Evolutionary conservation across 768 basidiomycete species (phyloP).

Genomic region (Pleurotus pulmonarius): DNA sequence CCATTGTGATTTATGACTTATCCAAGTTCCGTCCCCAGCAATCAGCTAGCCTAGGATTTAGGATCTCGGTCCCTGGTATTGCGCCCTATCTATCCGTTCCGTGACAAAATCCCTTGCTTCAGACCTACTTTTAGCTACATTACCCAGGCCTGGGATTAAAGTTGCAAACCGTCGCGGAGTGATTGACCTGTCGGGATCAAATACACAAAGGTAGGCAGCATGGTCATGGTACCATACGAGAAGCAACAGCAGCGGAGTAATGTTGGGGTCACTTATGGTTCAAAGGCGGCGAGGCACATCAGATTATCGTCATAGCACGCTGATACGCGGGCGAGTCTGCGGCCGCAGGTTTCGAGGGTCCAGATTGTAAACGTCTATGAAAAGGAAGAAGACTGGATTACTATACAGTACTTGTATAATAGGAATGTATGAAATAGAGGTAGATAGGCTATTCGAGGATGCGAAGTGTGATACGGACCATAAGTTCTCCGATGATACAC

Average conservation of each 20-base stretch:
- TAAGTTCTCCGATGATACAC: not conserved
- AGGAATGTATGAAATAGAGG: not conserved
- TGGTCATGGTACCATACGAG: not conserved
- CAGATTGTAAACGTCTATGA: not conserved
- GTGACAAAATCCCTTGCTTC: not conserved
- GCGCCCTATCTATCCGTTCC: not conserved
- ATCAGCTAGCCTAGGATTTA: not conserved
- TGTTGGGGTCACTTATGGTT: not conserved
- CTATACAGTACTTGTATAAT: too few relatives aligned
- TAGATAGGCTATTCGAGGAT: not conserved
- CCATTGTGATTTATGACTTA: not conserved
- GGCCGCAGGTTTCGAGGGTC: not conserved
- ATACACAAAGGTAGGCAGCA: too few relatives aligned
- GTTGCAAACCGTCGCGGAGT: constrained; percentile 7
- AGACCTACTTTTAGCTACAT: not conserved
- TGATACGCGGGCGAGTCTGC: not conserved
- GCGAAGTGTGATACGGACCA: constrained; percentile 5
- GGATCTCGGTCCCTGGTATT: not conserved
- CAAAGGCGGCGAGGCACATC: not conserved
- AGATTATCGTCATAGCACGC: not conserved
- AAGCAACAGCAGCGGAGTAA: constrained; percentile 2
- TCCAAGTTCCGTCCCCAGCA: constrained; percentile 4
- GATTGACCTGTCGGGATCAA: too few relatives aligned
- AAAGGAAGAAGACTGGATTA: not conserved
- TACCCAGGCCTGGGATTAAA: not conserved